These are phyloP conservation scores for Termitomyces sp. DNA, from an alignment of 768 basidiomycete species.

Conservation along the genomic window DNA sequence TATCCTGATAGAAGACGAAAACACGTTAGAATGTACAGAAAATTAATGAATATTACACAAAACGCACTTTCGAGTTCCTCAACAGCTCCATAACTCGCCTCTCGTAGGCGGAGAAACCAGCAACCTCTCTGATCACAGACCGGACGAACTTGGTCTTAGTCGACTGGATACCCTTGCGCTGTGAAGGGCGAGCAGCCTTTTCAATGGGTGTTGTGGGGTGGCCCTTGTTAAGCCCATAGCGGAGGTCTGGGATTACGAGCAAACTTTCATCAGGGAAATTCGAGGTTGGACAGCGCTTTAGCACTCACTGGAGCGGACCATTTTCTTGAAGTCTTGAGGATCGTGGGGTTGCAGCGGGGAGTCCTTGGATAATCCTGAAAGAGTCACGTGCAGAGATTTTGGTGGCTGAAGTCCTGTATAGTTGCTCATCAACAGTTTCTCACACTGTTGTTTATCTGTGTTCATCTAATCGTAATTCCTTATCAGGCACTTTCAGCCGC, in stretches of 20 bases:
- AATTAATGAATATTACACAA: neutral
- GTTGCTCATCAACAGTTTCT: constrained; percentile 30
- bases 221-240: constrained; percentile 83
- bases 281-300: neutral
- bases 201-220: constrained; percentile 84
- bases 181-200: constrained; percentile 71
- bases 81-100: constrained; percentile 96
- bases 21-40: neutral
- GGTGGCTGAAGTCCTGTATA: constrained; percentile 60
- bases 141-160: constrained; percentile 93
- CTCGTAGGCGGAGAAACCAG: constrained; percentile 97
- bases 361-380: constrained; percentile 17
- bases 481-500: neutral
- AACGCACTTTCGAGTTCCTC: constrained; percentile 90
- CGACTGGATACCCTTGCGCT: constrained; percentile 90
- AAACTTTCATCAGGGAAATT: constrained; percentile 6
- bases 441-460: constrained; percentile 19
- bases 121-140: constrained; percentile 93
- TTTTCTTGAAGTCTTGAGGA: constrained; percentile 61
- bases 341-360: constrained; percentile 29
- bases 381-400: constrained; percentile 30
- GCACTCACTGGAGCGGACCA: constrained; percentile 75
- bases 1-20: constrained; percentile 58
- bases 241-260: constrained; percentile 55
- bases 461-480: neutral